Percentiles rank a stretch among this genome's conserved stretches.
Evolutionary conservation across 331 rosid genomes (phyloP).

Genomic region (Acacia concinna): DNA sequence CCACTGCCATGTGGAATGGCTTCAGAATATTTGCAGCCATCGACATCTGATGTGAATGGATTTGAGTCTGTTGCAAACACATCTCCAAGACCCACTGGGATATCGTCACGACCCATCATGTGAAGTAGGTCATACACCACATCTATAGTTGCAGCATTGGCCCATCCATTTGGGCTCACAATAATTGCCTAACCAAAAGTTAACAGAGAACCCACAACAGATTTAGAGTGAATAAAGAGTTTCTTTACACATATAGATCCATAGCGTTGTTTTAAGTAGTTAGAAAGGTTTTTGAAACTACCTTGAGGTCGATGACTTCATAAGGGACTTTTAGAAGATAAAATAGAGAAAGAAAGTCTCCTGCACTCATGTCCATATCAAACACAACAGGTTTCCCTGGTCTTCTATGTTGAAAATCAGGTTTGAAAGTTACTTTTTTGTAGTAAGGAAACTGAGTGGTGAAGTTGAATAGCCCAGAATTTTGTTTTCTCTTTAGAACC

Average conservation of each 20-base stretch:
- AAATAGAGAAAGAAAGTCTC: slow-evolving; percentile 85
- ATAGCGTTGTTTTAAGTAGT: not conserved
- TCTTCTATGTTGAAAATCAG: slow-evolving; percentile 48
- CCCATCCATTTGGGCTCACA: slow-evolving; percentile 94
- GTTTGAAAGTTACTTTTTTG: slow-evolving; percentile 55
- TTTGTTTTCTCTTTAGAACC: slow-evolving; percentile 60
- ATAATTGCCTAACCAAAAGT: slow-evolving; percentile 63
- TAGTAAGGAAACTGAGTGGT: slow-evolving; percentile 76
- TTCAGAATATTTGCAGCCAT: slow-evolving; percentile 65
- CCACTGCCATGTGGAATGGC: slow-evolving; percentile 88
- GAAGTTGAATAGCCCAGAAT: slow-evolving; percentile 74
- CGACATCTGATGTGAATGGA: slow-evolving; percentile 49
- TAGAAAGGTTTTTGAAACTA: slow-evolving; percentile 23
- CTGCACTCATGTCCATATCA: slow-evolving; percentile 98
- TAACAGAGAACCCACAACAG: not conserved
- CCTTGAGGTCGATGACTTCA: slow-evolving; percentile 76
- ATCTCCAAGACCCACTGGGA: slow-evolving; percentile 80
- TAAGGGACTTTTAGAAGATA: slow-evolving; percentile 84
- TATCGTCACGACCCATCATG: slow-evolving; percentile 98
- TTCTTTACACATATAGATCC: not conserved
- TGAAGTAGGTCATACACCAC: slow-evolving; percentile 75
- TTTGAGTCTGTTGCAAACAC: slow-evolving; percentile 62
- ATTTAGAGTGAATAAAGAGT: not conserved
- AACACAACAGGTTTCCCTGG: slow-evolving; percentile 74
- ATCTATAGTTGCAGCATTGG: slow-evolving; percentile 89